Percentiles rank a stretch among this genome's conserved stretches.
phyloP scores from a whole-genome alignment of 768 basidiomycete genomes.

The Leccinum fibrillosum region DNA sequence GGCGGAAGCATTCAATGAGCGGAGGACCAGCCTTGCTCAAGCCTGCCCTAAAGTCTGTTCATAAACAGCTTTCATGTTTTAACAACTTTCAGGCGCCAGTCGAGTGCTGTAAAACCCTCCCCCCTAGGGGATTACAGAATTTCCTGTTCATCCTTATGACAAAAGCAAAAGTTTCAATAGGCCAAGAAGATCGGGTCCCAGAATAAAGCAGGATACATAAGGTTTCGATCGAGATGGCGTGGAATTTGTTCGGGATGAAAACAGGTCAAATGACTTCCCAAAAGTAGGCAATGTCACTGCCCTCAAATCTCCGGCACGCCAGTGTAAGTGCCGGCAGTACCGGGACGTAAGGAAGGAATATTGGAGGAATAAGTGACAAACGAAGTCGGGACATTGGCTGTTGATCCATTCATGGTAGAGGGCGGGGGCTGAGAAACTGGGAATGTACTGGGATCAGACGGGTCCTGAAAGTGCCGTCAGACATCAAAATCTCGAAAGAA shows the following conservation, averaged over 20 bases:
- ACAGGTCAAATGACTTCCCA: neutral
- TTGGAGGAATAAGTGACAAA: slow-evolving; percentile 12
- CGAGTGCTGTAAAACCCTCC: too few relatives aligned
- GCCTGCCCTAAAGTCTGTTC: too few relatives aligned
- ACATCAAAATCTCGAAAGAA: neutral
- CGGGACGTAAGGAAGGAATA: slow-evolving; percentile 4
- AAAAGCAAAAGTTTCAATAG: too few relatives aligned
- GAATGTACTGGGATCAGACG: slow-evolving; percentile 37
- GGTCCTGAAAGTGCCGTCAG: slow-evolving; percentile 25
- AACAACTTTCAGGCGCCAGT: too few relatives aligned
- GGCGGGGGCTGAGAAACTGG: slow-evolving; percentile 26
- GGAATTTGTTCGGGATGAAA: neutral
- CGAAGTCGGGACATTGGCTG: slow-evolving; percentile 5
- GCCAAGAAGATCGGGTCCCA: too few relatives aligned
- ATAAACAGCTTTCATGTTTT: too few relatives aligned
- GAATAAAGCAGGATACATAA: too few relatives aligned
- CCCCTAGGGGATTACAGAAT: too few relatives aligned
- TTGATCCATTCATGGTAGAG: slow-evolving; percentile 7
- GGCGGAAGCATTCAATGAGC: too few relatives aligned
- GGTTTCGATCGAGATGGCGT: neutral
- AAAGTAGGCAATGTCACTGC: neutral
- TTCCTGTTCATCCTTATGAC: too few relatives aligned
- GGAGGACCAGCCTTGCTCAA: too few relatives aligned
- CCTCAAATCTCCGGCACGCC: slow-evolving; percentile 26
- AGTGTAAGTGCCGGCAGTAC: slow-evolving; percentile 19